Evolutionary conservation across 306 rosid species (phyloP).

Genomic region (Quercus cerris): DNA sequence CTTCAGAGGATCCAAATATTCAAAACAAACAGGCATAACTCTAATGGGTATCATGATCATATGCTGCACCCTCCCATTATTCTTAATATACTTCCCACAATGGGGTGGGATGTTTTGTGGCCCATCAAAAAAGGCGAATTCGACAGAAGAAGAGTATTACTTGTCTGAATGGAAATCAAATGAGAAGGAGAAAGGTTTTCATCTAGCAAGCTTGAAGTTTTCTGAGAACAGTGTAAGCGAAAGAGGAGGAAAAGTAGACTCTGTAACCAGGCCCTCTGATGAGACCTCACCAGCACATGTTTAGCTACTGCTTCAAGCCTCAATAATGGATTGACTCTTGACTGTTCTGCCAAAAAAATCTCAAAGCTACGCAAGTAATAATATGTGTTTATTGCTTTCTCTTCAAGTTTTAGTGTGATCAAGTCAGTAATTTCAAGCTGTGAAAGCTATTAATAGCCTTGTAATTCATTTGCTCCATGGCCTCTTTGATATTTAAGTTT

Average conservation of each 20-base stretch:
- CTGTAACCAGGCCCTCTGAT: slow-evolving; percentile 42
- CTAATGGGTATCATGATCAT: slow-evolving; percentile 88
- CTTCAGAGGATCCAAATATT: slow-evolving; percentile 71
- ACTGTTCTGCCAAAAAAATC: neutral
- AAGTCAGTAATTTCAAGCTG: no score
- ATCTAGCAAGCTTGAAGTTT: slow-evolving; percentile 60
- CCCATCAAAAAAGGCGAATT: slow-evolving; percentile 43
- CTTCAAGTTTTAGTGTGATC: no score
- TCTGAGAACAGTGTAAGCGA: slow-evolving; percentile 73
- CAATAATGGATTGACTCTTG: neutral
- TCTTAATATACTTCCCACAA: slow-evolving; percentile 66
- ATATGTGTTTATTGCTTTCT: neutral
- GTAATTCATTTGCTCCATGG: no score
- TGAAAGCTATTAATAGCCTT: no score
- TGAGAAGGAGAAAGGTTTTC: slow-evolving; percentile 61
- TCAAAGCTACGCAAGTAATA: neutral
- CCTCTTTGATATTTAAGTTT: no score
- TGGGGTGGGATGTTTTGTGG: slow-evolving; percentile 91
- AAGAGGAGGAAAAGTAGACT: slow-evolving; percentile 42
- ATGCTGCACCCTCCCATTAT: slow-evolving; percentile 57
- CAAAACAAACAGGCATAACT: slow-evolving; percentile 76
- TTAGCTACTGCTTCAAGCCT: slow-evolving; percentile 7
- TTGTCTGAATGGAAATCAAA: slow-evolving; percentile 62
- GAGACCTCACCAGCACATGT: slow-evolving; percentile 20
- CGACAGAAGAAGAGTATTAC: slow-evolving; percentile 77